Percentiles rank a stretch among this genome's conserved stretches.
Conservation (phyloP, 805 yeast genomes). For the Ogataea corticis region DNA sequence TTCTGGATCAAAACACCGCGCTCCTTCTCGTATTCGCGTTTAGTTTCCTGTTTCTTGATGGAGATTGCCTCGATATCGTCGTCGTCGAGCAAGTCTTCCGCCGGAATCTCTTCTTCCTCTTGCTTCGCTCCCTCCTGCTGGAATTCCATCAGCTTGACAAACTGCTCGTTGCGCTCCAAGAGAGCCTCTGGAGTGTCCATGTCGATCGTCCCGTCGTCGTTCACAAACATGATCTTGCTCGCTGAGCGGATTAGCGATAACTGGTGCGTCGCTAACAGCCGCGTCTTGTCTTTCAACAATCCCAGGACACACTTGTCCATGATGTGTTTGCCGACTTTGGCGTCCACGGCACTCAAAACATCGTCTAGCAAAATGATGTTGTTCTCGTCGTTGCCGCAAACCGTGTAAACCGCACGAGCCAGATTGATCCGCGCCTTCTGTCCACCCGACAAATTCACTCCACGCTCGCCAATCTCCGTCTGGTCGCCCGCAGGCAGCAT, state of each 20-base stretch:
- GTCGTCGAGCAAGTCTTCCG: conserved; percentile 17
- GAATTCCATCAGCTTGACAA: conserved; percentile 41
- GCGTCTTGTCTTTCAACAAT: conserved; percentile 55
- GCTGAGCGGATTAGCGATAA: conserved; percentile 69
- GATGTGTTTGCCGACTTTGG: conserved; percentile 62
- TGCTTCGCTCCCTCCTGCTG: conserved; percentile 35
- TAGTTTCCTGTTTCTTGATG: conserved; percentile 16
- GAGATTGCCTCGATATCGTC: conserved; percentile 17
- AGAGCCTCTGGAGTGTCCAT: conserved; percentile 64
- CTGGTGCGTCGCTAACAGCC: conserved; percentile 84
- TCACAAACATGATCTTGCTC: conserved; percentile 66
- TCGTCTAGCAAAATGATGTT: conserved; percentile 66
- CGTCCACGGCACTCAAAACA: conserved; percentile 69
- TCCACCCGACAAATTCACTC: conserved; percentile 83
- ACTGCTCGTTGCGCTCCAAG: conserved; percentile 36
- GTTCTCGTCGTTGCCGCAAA: conserved; percentile 32
- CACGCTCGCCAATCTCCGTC: conserved; percentile 85
- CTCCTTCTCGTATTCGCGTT: conserved; percentile 19
- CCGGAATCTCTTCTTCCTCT: conserved; percentile 29
- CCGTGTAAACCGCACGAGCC: conserved; percentile 68
- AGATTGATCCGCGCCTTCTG: conserved; percentile 77
- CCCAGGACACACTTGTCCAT: conserved; percentile 64
- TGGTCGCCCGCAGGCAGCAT: conserved; percentile 71
- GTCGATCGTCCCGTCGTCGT: conserved; percentile 61
- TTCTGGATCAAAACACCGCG: conserved; percentile 43